phyloP scores from a whole-genome alignment of 1,284 basidiomycete species.

The Leccinum angustisporum region DNA sequence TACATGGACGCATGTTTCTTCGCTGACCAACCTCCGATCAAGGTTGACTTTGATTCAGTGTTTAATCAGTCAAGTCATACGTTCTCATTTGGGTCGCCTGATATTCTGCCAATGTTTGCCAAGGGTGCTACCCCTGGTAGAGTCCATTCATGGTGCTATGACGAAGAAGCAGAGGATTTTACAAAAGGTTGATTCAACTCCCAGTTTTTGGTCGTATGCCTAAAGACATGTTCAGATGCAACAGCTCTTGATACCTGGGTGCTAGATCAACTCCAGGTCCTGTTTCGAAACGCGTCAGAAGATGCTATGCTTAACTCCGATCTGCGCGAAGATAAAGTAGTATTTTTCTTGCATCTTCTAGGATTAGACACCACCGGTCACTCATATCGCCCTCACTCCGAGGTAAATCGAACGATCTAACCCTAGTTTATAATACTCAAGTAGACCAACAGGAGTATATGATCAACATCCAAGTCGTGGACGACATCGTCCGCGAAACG shows the following conservation, averaged over 20 bases:
- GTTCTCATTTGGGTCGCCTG: slow-evolving; percentile 86
- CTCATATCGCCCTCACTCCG: slow-evolving; percentile 82
- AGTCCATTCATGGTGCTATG: slow-evolving; percentile 77
- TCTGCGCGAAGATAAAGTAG: slow-evolving; percentile 56
- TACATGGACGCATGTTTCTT: neutral
- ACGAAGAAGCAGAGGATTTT: slow-evolving; percentile 81
- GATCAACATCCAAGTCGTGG: slow-evolving; percentile 81
- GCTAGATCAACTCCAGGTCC: slow-evolving; percentile 57
- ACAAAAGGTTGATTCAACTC: slow-evolving; percentile 60
- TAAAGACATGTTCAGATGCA: slow-evolving; percentile 54
- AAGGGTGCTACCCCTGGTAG: slow-evolving; percentile 70
- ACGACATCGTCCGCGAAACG: slow-evolving; percentile 70
- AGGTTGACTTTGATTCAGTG: slow-evolving; percentile 88
- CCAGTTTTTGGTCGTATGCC: neutral
- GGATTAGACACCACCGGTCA: slow-evolving; percentile 90
- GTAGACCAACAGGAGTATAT: slow-evolving; percentile 69
- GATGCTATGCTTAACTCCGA: slow-evolving; percentile 49
- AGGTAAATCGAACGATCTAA: slow-evolving; percentile 38
- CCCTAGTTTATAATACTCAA: neutral
- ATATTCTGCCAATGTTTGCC: slow-evolving; percentile 89
- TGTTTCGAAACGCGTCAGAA: slow-evolving; percentile 64
- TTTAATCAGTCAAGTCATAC: slow-evolving; percentile 82
- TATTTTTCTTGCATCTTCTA: slow-evolving; percentile 86
- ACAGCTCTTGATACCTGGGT: slow-evolving; percentile 82
- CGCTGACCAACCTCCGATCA: slow-evolving; percentile 9